Conservation (phyloP, 2,329 filamentous ascomycete genomes). For the Hirsutella minnesotensis region DNA sequence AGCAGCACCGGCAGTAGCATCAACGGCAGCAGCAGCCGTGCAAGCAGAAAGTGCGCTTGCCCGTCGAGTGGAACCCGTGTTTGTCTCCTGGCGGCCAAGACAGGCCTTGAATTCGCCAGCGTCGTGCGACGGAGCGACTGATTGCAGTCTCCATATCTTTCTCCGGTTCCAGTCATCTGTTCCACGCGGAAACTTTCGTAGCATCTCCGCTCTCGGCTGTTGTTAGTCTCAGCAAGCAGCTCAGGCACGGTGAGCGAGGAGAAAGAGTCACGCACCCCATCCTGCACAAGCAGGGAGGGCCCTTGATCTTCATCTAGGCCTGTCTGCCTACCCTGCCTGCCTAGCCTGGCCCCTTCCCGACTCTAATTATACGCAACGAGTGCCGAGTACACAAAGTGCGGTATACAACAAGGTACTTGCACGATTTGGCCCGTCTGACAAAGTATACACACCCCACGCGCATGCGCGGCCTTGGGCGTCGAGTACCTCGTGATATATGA, state of each 20-base stretch:
- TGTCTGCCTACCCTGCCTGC: too few species aligned
- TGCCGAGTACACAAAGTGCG: too few species aligned
- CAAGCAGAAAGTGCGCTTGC: background rate
- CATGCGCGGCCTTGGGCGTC: too few species aligned
- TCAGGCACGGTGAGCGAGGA: constrained; percentile 1
- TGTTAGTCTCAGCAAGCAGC: background rate
- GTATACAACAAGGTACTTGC: too few species aligned
- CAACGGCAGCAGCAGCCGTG: background rate
- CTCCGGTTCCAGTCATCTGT: constrained; percentile 4
- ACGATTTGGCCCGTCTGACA: too few species aligned
- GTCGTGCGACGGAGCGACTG: background rate
- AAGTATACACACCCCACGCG: too few species aligned
- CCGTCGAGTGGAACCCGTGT: background rate
- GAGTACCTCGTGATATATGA: too few species aligned
- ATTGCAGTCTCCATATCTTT: background rate
- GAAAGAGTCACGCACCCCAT: constrained; percentile 1
- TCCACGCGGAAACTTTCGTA: constrained; percentile 1
- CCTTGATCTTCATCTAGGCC: background rate
- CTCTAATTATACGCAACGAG: background rate
- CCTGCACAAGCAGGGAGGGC: background rate
- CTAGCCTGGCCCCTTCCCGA: background rate
- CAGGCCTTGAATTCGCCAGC: background rate
- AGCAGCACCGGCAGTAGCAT: too few species aligned
- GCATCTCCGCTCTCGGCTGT: constrained; percentile 8
- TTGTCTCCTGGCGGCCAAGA: background rate